Evolutionary conservation across 768 basidiomycete species (phyloP).

Genomic region (Tulasnella calospora): DNA sequence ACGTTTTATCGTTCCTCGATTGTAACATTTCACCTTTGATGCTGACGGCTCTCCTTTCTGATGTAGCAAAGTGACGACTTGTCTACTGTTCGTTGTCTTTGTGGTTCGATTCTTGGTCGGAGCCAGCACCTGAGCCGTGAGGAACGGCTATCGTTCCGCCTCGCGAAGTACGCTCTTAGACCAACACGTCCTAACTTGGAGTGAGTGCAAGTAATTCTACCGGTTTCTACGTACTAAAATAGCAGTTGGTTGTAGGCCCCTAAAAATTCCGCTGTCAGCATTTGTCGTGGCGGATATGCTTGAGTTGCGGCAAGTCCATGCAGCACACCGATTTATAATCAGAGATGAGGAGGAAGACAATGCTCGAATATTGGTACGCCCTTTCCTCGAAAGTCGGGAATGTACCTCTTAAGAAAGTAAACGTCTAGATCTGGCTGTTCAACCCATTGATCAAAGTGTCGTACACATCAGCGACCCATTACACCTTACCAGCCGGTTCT

Average conservation of each 20-base stretch:
- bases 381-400: background rate
- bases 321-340: conserved; percentile 85
- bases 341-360: conserved; percentile 81
- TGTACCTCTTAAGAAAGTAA: background rate
- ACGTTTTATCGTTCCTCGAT: conserved; percentile 22
- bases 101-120: conserved; percentile 77
- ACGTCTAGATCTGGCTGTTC: conserved; percentile 81
- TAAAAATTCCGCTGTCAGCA: conserved; percentile 65
- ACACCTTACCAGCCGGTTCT: conserved; percentile 56
- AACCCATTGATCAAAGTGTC: conserved; percentile 81
- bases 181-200: conserved; percentile 57
- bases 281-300: conserved; percentile 88
- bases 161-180: conserved; percentile 81
- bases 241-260: conserved; percentile 31
- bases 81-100: conserved; percentile 65
- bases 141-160: conserved; percentile 51
- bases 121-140: conserved; percentile 47
- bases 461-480: conserved; percentile 55
- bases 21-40: conserved; percentile 30
- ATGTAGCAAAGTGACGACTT: conserved; percentile 59
- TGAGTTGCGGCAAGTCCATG: conserved; percentile 87
- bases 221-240: background rate
- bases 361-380: conserved; percentile 69
- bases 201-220: conserved; percentile 44
- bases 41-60: conserved; percentile 19